Evolutionary conservation across 2,329 filamentous ascomycete species (phyloP).

Genomic region (Claviceps sp.): DNA sequence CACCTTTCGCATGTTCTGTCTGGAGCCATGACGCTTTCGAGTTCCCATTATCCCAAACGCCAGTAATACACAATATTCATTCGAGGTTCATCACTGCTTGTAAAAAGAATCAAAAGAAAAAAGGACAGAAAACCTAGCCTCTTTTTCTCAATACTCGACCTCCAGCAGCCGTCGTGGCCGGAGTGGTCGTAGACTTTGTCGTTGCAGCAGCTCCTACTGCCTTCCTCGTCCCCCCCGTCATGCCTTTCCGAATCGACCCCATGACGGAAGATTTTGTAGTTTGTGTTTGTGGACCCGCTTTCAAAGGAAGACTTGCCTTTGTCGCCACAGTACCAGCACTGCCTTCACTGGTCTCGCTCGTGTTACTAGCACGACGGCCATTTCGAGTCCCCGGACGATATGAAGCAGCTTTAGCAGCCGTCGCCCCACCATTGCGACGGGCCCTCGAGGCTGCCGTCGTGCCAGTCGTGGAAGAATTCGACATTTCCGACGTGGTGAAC

Average conservation of each 20-base stretch:
- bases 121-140: constrained; percentile 17
- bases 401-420: constrained; percentile 17
- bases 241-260: constrained; percentile 39
- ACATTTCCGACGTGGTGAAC: constrained; percentile 27
- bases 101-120: background rate
- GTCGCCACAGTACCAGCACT: constrained; percentile 53
- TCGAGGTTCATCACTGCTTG: background rate
- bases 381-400: constrained; percentile 31
- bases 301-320: constrained; percentile 30
- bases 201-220: constrained; percentile 17
- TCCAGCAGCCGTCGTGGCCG: constrained; percentile 29
- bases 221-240: constrained; percentile 36
- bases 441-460: constrained; percentile 21
- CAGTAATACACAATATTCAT: background rate
- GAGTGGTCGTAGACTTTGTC: constrained; percentile 22
- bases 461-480: constrained; percentile 27
- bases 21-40: background rate
- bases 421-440: constrained; percentile 22
- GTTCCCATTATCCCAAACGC: background rate
- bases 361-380: constrained; percentile 40
- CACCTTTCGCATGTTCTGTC: background rate
- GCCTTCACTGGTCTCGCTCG: constrained; percentile 49
- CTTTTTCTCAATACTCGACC: constrained; percentile 44
- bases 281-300: constrained; percentile 19
- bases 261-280: constrained; percentile 38